Percentiles rank a stretch among this genome's conserved stretches.
These are phyloP conservation scores for Talaromyces liani DNA, from an alignment of 495 filamentous ascomycete genomes.

Conservation along the genomic window DNA sequence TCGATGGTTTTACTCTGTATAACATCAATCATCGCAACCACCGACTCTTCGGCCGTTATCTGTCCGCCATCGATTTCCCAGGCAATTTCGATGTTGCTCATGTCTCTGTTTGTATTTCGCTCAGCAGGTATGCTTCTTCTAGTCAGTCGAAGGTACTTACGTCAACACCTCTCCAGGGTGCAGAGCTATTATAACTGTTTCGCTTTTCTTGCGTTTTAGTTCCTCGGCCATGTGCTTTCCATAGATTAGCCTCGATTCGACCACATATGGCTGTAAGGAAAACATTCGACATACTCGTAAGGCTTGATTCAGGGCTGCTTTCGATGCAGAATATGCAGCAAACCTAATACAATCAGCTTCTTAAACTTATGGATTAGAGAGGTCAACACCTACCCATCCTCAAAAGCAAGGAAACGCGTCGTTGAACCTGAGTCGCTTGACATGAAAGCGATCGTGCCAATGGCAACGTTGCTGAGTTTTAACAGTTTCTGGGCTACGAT, in stretches of 20 bases:
- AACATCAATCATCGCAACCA: constrained; percentile 42
- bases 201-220: constrained; percentile 34
- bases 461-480: constrained; percentile 26
- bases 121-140: constrained; percentile 10
- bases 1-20: constrained; percentile 38
- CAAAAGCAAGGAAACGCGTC: constrained; percentile 38
- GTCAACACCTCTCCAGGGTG: constrained; percentile 52
- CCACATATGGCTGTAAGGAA: neutral
- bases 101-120: constrained; percentile 19
- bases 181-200: constrained; percentile 44
- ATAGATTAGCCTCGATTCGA: neutral
- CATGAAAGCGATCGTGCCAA: constrained; percentile 43
- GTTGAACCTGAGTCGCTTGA: constrained; percentile 45
- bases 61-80: constrained; percentile 43
- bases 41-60: constrained; percentile 40
- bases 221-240: constrained; percentile 46
- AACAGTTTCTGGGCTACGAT: constrained; percentile 34
- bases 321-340: constrained; percentile 49
- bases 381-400: constrained; percentile 36
- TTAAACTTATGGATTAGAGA: too few species aligned
- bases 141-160: constrained; percentile 18
- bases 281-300: constrained; percentile 24
- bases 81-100: constrained; percentile 36
- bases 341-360: too few species aligned
- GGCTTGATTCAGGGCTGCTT: constrained; percentile 51